phyloP scores from a whole-genome alignment of 371 early-diverging fungal species.

The Blakeslea trispora region DNA sequence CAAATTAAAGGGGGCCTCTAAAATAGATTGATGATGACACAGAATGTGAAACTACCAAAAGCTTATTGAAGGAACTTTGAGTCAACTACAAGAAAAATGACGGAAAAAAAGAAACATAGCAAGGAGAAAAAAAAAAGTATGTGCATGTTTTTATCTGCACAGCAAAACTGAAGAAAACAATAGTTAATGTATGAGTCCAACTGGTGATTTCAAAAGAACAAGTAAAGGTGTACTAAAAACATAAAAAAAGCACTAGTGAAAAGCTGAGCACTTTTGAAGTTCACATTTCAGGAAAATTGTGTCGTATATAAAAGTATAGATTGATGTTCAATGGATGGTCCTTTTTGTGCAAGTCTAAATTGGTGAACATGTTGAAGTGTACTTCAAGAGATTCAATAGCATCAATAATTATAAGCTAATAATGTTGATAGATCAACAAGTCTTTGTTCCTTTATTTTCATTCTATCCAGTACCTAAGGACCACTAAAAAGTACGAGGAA shows the following conservation, averaged over 20 bases:
- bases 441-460: constrained; percentile 9
- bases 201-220: too few relatives aligned
- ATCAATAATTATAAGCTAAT: constrained; percentile 5
- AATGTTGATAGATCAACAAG: constrained; percentile 4
- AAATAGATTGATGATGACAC: background rate
- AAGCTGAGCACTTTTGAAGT: too few relatives aligned
- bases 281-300: background rate
- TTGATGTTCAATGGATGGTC: constrained; percentile 2
- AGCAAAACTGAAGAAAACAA: too few relatives aligned
- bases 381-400: constrained; percentile 9
- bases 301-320: constrained; percentile 4
- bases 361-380: constrained; percentile 8
- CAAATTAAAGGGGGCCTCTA: background rate
- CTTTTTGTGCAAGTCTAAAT: constrained; percentile 6
- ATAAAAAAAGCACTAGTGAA: too few relatives aligned
- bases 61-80: too few relatives aligned
- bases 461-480: constrained; percentile 3
- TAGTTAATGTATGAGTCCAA: too few relatives aligned
- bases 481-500: constrained; percentile 1
- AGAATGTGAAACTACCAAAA: background rate
- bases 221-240: too few relatives aligned
- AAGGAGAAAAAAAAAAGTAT: too few relatives aligned
- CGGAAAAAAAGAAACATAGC: too few relatives aligned
- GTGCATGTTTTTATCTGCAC: too few relatives aligned
- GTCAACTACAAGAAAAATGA: too few relatives aligned